phyloP scores from a whole-genome alignment of 139 green algal genomes.

The Zygnema circumcarinatum region DNA sequence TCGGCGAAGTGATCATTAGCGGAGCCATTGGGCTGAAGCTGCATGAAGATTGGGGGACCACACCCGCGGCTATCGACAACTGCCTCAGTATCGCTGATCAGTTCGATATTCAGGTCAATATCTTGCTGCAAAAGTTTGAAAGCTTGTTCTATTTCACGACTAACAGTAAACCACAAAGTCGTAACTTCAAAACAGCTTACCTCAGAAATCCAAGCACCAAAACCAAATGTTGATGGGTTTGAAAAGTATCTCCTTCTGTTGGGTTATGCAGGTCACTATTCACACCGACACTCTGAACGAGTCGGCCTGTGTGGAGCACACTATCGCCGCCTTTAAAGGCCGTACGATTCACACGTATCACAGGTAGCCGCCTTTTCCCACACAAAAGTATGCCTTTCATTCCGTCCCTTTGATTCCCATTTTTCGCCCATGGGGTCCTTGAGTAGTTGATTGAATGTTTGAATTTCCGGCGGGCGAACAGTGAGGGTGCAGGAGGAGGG shows the following conservation, averaged over 20 bases:
- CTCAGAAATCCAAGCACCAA: too few relatives aligned
- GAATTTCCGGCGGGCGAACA: not conserved
- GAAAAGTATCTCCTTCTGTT: constrained; percentile 13
- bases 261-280: constrained; percentile 61
- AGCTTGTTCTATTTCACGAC: too few relatives aligned
- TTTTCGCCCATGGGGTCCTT: too few relatives aligned
- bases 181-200: too few relatives aligned
- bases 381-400: not conserved
- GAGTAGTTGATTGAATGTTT: too few relatives aligned
- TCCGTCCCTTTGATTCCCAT: not conserved
- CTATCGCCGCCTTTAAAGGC: constrained; percentile 65
- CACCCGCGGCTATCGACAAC: constrained; percentile 66
- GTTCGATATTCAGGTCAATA: constrained; percentile 57
- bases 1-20: constrained; percentile 62
- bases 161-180: too few relatives aligned
- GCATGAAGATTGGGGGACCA: constrained; percentile 69
- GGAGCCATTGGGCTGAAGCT: constrained; percentile 66
- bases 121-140: too few relatives aligned
- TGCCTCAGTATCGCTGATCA: constrained; percentile 64
- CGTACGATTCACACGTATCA: constrained; percentile 68
- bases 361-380: constrained; percentile 15
- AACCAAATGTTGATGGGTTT: too few relatives aligned
- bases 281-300: constrained; percentile 71
- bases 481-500: constrained; percentile 66
- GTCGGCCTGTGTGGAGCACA: constrained; percentile 64